Percentiles rank a stretch among this genome's conserved stretches.
Conservation (phyloP, 768 basidiomycete genomes). For the Candolleomyces efflorescens region DNA sequence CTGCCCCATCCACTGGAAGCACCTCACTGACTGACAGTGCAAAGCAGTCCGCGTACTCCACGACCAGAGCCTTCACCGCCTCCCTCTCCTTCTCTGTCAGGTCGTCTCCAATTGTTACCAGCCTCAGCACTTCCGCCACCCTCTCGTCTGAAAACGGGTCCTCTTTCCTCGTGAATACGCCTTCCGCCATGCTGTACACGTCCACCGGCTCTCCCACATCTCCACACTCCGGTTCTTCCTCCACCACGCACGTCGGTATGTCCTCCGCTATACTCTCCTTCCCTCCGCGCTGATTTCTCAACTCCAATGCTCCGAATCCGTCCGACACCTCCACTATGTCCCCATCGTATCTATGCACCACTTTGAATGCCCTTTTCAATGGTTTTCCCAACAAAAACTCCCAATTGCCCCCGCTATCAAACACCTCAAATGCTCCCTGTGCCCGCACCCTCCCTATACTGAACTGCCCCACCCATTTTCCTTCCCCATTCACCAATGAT, state of each 20-base stretch:
- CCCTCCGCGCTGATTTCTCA: not conserved
- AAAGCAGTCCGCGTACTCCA: conserved; percentile 33
- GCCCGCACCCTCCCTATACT: not conserved
- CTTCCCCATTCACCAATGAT: not conserved
- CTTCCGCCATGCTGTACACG: not conserved
- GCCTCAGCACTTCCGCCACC: conserved; percentile 15
- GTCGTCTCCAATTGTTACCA: conserved; percentile 25
- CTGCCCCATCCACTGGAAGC: conserved; percentile 20
- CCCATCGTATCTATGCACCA: conserved; percentile 18
- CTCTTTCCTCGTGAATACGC: conserved; percentile 14
- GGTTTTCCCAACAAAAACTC: conserved; percentile 22
- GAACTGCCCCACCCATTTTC: not conserved
- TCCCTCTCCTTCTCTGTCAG: conserved; percentile 17
- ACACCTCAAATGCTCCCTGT: conserved; percentile 14
- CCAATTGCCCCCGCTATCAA: conserved; percentile 23
- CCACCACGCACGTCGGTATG: not conserved
- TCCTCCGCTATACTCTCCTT: not conserved
- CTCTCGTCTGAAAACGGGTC: conserved; percentile 21
- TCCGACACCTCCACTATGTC: conserved; percentile 10
- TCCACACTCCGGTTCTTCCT: not conserved
- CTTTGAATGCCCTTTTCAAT: conserved; percentile 14
- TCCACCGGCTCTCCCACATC: not conserved
- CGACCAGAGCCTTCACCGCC: conserved; percentile 18
- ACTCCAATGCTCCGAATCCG: not conserved
- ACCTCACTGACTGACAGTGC: conserved; percentile 33